Base-by-base conservation (phyloP, 768 basidiomycete species). In the Lactarius deliciosus region DNA sequence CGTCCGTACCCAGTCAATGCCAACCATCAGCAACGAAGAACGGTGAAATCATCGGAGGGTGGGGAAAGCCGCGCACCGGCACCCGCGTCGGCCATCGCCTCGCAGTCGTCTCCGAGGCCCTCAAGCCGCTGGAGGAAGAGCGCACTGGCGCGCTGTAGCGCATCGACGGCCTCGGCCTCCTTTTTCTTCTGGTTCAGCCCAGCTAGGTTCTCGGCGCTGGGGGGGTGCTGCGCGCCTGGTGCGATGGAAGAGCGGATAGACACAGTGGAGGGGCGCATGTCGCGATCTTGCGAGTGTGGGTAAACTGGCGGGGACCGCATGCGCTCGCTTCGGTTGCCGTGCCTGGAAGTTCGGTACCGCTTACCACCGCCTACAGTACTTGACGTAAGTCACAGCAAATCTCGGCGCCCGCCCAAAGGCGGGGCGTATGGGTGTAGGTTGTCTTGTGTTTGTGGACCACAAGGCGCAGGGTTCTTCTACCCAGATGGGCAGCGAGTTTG, bases 171-270 rank as follows among this genome's bases (percentile, higher is more conserved):
- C 63, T 91, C 90, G 63, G 80, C 85, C 74, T 92, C 91, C 73
- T 90, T 92, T 79, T 90, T 92, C 79, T 92, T 92, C 72, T 92
- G 90, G 2, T 81, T 63, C 54, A 90, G 81, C 69, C 86, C 87
- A 20, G 84, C 80, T 1, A 77, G 65, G 1, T 85, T 81, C 0
- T 83, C 84, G 2, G 84, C 78, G 59, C 79, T 81, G 50, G 79
- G 79, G 8, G 77, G 79, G 73, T 64, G 76, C 36, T 64, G 64
- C 10, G 74, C 43, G 77, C 50, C 69, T 86, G 82, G 16, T 85
- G 86, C 22, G 78, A 79, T 53, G 85, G 84, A 71, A 71, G 79
- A 1, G 82, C 78, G 20, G 81, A 40, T 41, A 18, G 65, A 63
- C 15, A 50, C 11, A 40, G 13, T 25, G 30, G 64, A 65, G 9